Base-by-base conservation (phyloP, 371 early-diverging fungal species). In the Coemansia sp. region DNA sequence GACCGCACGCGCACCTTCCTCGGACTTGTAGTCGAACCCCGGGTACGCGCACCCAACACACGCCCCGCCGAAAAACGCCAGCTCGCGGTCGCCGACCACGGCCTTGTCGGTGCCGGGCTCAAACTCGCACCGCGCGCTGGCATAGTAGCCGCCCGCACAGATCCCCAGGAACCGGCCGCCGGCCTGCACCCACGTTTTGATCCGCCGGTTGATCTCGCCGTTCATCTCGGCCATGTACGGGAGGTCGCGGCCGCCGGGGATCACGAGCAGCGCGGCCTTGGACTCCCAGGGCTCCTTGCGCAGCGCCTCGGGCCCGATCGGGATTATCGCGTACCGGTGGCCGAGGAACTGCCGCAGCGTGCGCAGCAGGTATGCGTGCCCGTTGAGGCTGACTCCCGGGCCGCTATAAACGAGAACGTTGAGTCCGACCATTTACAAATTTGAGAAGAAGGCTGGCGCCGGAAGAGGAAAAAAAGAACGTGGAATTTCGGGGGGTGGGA, bases 81-180 rank as follows among this genome's bases (percentile, higher is more conserved):
- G 77, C 39, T 87, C 87, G 39, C 95, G 81, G 5, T 81, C 61
- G 1, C 94, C 95, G 30, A 81, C 65, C 9, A 97, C 92, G 62
- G 87, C 83, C 69, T 90, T 69, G 3, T 64, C 56, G 14, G 81
- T 65, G 10, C 86, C 86, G 3, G 81, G 80, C 77, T 96, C 94
- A 80, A 97, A 97, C 61, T 86, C 88, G 38, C 92, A 85, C 11
- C 72, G 60, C 1, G 64, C 68, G 16, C 85, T 81, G 2, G 83
- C 95, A 78, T 91, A 95, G 70, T 95, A 94, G 0, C 88, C 96
- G 11, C 97, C 98, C 0, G 94, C 96, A 68, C 98, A 96, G 12
- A 98, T 81, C 0, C 98, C 98, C 39, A 94, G 77, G 70, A 93
- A 96, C 11, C 83, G 81, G 3, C 98, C 98, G 8, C 97, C 97